Percentiles rank a stretch among this genome's conserved stretches.
Conservation (phyloP, 164 flowering plant species). For the Malania oleifera region DNA sequence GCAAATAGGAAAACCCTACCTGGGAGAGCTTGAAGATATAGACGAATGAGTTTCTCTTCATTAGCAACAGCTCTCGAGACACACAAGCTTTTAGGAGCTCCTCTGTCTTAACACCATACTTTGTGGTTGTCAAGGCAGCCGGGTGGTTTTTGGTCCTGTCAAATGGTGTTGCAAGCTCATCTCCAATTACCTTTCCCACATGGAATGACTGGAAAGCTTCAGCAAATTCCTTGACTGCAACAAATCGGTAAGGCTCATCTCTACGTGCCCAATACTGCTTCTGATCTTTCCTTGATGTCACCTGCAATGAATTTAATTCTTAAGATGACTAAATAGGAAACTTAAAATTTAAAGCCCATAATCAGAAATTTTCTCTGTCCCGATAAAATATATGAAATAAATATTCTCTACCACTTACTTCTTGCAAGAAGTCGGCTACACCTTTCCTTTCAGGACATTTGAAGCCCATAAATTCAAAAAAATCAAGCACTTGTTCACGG, state of each 20-base stretch:
- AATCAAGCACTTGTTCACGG: slow-evolving; percentile 53
- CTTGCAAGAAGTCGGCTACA: slow-evolving; percentile 69
- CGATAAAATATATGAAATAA: background rate
- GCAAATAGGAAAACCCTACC: slow-evolving; percentile 7
- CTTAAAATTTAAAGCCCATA: background rate
- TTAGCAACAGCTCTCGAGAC: slow-evolving; percentile 41
- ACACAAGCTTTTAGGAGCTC: slow-evolving; percentile 44
- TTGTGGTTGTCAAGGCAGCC: slow-evolving; percentile 42
- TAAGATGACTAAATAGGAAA: background rate
- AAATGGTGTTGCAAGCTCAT: slow-evolving; percentile 26
- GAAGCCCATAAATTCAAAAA: slow-evolving; percentile 65
- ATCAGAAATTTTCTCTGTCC: background rate
- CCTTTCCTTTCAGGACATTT: slow-evolving; percentile 67
- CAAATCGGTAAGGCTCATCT: slow-evolving; percentile 21
- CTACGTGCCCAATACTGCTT: slow-evolving; percentile 27
- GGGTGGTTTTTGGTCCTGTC: slow-evolving; percentile 50
- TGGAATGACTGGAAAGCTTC: slow-evolving; percentile 29
- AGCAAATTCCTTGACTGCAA: slow-evolving; percentile 24
- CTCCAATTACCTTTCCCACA: slow-evolving; percentile 17
- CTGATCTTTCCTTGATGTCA: slow-evolving; percentile 31
- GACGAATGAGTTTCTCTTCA: slow-evolving; percentile 57
- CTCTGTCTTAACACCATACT: slow-evolving; percentile 38
- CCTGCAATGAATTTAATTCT: slow-evolving; percentile 9
- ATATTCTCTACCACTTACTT: slow-evolving; percentile 28
- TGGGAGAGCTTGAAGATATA: slow-evolving; percentile 45